Conservation (phyloP, 2,329 filamentous ascomycete genomes). For the Fusarium sp. region DNA sequence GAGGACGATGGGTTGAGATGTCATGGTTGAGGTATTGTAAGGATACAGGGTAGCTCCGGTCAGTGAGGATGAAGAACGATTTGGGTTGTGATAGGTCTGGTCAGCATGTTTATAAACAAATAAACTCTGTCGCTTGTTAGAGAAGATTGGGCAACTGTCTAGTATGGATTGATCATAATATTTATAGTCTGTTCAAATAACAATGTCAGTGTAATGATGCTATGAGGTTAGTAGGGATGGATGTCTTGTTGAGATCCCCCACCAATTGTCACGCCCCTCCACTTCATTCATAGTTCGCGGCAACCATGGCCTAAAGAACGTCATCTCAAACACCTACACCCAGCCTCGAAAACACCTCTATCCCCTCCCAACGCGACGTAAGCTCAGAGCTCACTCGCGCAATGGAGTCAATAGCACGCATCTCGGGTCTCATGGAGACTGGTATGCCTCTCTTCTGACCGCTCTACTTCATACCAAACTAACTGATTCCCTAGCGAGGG, state of each 20-base stretch:
- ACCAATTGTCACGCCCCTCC: conserved; percentile 42
- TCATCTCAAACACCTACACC: conserved; percentile 45
- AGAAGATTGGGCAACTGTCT: not conserved
- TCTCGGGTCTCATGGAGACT: conserved; percentile 94
- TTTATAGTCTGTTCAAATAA: not conserved
- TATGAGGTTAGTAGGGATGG: not conserved
- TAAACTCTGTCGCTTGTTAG: not conserved
- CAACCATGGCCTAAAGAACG: conserved; percentile 35
- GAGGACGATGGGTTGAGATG: conserved; percentile 58
- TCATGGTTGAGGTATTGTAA: conserved; percentile 26
- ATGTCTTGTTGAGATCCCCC: conserved; percentile 18
- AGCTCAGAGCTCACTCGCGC: conserved; percentile 39
- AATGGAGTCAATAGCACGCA: conserved; percentile 97
- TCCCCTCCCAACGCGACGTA: conserved; percentile 27
- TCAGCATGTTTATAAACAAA: not conserved
- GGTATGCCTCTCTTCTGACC: conserved; percentile 66
- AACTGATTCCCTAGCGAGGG: conserved; percentile 74
- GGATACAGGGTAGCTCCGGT: conserved; percentile 30
- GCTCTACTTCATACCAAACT: conserved; percentile 30
- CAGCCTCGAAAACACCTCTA: conserved; percentile 19
- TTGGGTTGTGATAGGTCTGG: not conserved
- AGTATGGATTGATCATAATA: not conserved
- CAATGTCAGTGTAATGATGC: not conserved
- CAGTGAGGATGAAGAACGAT: not conserved
- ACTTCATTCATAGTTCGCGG: conserved; percentile 27